Evolutionary conservation across 768 basidiomycete species (phyloP).

Genomic region (Termitomyces sp.): DNA sequence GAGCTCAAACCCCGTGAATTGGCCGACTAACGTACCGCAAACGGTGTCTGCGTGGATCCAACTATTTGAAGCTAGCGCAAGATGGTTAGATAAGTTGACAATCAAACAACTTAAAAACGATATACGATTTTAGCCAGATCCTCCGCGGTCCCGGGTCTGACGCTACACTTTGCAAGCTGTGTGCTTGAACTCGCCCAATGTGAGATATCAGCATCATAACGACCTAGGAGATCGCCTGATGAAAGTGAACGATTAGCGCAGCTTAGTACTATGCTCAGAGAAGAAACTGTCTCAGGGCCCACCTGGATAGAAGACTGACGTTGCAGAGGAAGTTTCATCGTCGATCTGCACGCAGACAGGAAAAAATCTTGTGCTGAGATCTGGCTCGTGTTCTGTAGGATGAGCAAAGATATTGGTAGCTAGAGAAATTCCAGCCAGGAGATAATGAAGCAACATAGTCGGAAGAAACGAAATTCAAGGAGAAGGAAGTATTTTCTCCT

Average conservation of each 20-base stretch:
- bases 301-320: slow-evolving; percentile 47
- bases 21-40: slow-evolving; percentile 43
- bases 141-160: slow-evolving; percentile 53
- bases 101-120: background rate
- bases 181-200: slow-evolving; percentile 56
- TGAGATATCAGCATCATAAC: slow-evolving; percentile 40
- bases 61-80: slow-evolving; percentile 45
- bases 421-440: background rate
- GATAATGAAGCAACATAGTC: background rate
- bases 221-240: slow-evolving; percentile 18
- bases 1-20: background rate
- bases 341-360: slow-evolving; percentile 38
- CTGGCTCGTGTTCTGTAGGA: background rate
- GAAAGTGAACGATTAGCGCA: background rate
- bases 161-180: slow-evolving; percentile 47
- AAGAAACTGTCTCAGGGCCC: background rate
- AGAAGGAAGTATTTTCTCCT: background rate
- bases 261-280: background rate
- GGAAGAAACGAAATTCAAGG: background rate
- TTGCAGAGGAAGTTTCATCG: slow-evolving; percentile 38
- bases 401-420: background rate
- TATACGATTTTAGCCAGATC: slow-evolving; percentile 53
- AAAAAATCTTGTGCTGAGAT: background rate
- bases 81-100: background rate
- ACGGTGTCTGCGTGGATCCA: slow-evolving; percentile 42